Percentiles rank a stretch among this genome's conserved stretches.
phyloP scores from a whole-genome alignment of 164 flowering plant genomes.

The Stephania cephalantha region DNA sequence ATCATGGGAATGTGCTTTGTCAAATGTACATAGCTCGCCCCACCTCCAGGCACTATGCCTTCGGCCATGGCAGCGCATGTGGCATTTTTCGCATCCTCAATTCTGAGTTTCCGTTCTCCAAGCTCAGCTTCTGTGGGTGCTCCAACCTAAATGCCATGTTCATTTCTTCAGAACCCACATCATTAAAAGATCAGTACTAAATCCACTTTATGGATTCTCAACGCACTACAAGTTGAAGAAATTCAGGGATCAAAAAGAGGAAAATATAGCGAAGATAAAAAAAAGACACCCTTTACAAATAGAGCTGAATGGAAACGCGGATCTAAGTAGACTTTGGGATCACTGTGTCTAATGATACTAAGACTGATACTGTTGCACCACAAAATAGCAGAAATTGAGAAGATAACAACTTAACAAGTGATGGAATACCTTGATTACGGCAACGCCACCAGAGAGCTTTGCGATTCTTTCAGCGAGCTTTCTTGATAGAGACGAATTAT shows the following conservation, averaged over 20 bases:
- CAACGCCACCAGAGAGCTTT: constrained; percentile 84
- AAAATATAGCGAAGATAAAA: neutral
- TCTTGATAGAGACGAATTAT: constrained; percentile 39
- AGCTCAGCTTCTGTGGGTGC: constrained; percentile 89
- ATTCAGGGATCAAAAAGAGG: neutral
- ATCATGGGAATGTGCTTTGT: constrained; percentile 49
- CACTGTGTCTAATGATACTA: too few species aligned
- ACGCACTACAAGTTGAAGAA: neutral
- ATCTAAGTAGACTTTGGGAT: too few species aligned
- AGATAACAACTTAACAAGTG: neutral
- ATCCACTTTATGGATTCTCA: neutral
- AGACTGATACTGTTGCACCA: too few species aligned
- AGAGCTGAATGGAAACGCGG: too few species aligned
- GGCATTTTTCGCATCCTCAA: constrained; percentile 92
- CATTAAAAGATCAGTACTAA: constrained; percentile 7
- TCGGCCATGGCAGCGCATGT: constrained; percentile 91
- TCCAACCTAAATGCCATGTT: constrained; percentile 58
- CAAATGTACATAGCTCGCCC: constrained; percentile 71
- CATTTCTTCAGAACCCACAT: constrained; percentile 16
- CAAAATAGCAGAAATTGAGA: neutral
- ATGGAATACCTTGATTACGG: constrained; percentile 60
- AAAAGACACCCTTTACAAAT: neutral
- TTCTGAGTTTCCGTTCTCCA: constrained; percentile 78
- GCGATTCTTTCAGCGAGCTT: constrained; percentile 89
- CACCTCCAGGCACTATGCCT: constrained; percentile 96